Evolutionary conservation across 768 basidiomycete species (phyloP), one percentile per base, ranked within the genome.

Genomic region (Termitomyces eurrhizus): DNA sequence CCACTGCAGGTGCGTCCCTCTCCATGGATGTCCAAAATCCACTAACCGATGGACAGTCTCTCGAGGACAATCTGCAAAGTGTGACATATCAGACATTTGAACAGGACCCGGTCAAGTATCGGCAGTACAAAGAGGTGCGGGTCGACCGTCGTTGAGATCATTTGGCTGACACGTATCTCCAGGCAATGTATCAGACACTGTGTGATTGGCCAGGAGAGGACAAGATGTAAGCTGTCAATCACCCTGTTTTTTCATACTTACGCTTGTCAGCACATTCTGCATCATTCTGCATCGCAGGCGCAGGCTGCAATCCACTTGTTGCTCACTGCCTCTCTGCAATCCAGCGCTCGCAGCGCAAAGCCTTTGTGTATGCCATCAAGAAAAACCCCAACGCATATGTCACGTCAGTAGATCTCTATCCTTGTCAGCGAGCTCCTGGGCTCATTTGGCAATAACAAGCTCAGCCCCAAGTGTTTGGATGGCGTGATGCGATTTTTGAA

Each of bases 81-180:
- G 84, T 89, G 64, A 98, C 95, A 12, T 99, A 99, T 73, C 94
- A 98, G 70, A 94, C 93, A 2, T 99, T 99, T 68, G 97, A 99
- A 69, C 86, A 94, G 71, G 97, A 98, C 76, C 96, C 97, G 3
- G 88, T 98, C 62, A 99, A 99, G 73, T 99, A 99, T 71, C 74
- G 82, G 58, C 88, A 93, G 67, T 99, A 99, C 71, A 97, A 99
- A 77, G 92, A 96, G 81, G 92, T 89, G 52, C 35, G 74, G 64
- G 21, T 14, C 14, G 32, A 18, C 26, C 4, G 3, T 21, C 37
- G 21, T 21, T 21, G 21, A 21, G 21, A 21, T 21, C 21, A 21
- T 21, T 21, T 21, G 21, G 21, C 21, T 21, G 21, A 21, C 21
- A 21, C 21, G 21, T 21, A 21, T 18, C 29, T 7, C 1, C 66